These are phyloP conservation scores for Cutaneotrichosporon sp. DNA, from an alignment of 1,284 basidiomycete species.

Conservation along the genomic window DNA sequence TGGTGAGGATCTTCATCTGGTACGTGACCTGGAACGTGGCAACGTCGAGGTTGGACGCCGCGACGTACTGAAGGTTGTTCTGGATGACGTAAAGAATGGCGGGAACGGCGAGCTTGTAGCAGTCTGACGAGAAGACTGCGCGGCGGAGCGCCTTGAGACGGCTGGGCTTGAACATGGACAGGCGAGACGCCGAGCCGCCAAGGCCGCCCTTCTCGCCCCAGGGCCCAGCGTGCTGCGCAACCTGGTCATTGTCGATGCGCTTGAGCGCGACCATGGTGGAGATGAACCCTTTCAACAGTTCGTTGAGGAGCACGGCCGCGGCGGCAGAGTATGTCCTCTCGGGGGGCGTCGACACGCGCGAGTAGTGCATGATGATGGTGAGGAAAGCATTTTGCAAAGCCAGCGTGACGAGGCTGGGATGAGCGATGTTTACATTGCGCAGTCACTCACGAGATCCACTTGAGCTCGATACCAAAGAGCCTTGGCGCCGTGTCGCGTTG, in stretches of 20 bases:
- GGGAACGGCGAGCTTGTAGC: constrained; percentile 94
- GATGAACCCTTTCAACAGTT: constrained; percentile 83
- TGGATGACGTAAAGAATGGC: constrained; percentile 94
- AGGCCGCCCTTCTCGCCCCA: constrained; percentile 5
- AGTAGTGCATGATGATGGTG: constrained; percentile 91
- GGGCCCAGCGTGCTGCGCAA: not conserved
- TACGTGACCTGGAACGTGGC: constrained; percentile 86
- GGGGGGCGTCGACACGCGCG: constrained; percentile 72
- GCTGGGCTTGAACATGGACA: constrained; percentile 28
- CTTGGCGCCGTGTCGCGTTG: constrained; percentile 16
- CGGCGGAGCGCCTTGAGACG: constrained; percentile 26
- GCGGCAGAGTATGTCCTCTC: constrained; percentile 76
- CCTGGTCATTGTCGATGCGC: constrained; percentile 43
- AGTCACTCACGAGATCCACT: constrained; percentile 44
- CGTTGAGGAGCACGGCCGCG: constrained; percentile 85
- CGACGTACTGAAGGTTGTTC: constrained; percentile 93
- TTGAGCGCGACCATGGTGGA: constrained; percentile 65
- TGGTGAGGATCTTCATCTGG: constrained; percentile 97
- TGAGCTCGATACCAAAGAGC: constrained; percentile 43
- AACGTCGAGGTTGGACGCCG: constrained; percentile 84
- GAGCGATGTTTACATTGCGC: too few relatives aligned
- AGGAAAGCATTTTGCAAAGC: constrained; percentile 87
- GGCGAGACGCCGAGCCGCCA: constrained; percentile 7
- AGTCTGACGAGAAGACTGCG: constrained; percentile 69
- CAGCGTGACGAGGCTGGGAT: constrained; percentile 71